These are phyloP conservation scores for Suillus sp. DNA, from an alignment of 768 basidiomycete species.

Conservation along the genomic window DNA sequence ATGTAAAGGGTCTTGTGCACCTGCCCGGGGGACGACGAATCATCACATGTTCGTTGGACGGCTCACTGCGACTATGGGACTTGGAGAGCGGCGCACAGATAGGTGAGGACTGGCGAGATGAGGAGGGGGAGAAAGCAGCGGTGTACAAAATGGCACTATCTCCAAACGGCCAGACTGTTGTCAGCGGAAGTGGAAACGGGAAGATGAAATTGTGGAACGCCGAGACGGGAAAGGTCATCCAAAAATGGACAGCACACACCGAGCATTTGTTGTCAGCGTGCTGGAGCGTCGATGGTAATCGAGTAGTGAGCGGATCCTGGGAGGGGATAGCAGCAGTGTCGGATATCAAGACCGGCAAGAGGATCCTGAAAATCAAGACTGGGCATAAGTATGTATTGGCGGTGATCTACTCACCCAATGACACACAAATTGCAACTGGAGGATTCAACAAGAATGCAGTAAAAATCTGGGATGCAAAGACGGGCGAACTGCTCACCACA, in stretches of 20 bases:
- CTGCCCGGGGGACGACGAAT: background rate
- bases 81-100: background rate
- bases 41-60: background rate
- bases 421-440: background rate
- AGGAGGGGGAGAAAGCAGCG: background rate
- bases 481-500: background rate
- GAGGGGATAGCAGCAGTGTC: background rate
- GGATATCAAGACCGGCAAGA: background rate
- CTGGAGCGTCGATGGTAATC: background rate
- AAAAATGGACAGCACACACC: background rate
- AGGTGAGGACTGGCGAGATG: background rate
- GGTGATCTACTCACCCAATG: background rate
- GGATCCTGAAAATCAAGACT: background rate
- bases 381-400: background rate
- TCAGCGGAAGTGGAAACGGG: background rate
- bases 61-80: background rate
- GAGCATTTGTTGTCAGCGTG: background rate
- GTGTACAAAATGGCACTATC: background rate
- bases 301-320: background rate
- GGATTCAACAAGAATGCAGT: background rate
- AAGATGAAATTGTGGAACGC: background rate
- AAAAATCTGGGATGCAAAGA: background rate
- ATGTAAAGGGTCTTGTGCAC: background rate
- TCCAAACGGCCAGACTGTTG: background rate
- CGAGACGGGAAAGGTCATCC: background rate